Percentiles rank a stretch among this genome's conserved stretches.
These are phyloP conservation scores for Vitis vinifera DNA, from an alignment of 164 flowering plant genomes.

Conservation along the genomic window ASM3070453v1 NC_081807.1:2662001-2662500, in stretches of 20 bases:
- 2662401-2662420: not conserved
- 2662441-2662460: not conserved
- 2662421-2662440: not conserved
- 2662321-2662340: not conserved
- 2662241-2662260: slow-evolving; percentile 96
- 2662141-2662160: not conserved
- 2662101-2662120: not conserved
- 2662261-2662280: slow-evolving; percentile 85
- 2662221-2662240: slow-evolving; percentile 94
- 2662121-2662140: not conserved
- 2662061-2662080: not conserved
- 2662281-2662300: slow-evolving; percentile 57
- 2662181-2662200: slow-evolving; percentile 93
- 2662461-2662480: not conserved
- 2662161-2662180: slow-evolving; percentile 63
- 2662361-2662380: not conserved
- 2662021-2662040: not conserved
- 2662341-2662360: not conserved
- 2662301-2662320: not conserved
- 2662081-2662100: not conserved
- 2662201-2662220: slow-evolving; percentile 96
- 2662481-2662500: slow-evolving; percentile 49
- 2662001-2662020: slow-evolving; percentile 72
- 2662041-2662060: not conserved
- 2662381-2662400: not conserved